Percentiles rank a stretch among this genome's conserved stretches.
phyloP scores from a whole-genome alignment of 768 basidiomycete species.

The Tephrocybe sp. region DNA sequence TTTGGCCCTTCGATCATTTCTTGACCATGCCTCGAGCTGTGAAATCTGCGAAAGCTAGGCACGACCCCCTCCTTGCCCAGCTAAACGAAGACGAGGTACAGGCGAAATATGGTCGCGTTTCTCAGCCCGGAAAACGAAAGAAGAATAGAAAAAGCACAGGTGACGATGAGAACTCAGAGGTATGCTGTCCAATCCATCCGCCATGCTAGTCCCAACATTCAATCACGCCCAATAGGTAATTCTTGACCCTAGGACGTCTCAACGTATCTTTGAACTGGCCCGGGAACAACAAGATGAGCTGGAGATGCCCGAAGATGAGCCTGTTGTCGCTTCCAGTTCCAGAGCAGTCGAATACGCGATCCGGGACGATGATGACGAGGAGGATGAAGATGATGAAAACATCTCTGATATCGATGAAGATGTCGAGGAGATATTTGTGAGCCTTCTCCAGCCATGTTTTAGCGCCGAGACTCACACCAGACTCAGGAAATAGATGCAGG shows the following conservation, averaged over 20 bases:
- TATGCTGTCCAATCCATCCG: conserved; percentile 27
- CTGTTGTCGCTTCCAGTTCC: conserved; percentile 29
- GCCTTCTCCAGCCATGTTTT: conserved; percentile 18
- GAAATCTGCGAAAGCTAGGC: conserved; percentile 60
- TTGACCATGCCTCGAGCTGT: conserved; percentile 60
- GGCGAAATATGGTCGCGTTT: conserved; percentile 75
- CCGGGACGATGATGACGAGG: conserved; percentile 43
- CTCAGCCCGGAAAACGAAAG: conserved; percentile 72
- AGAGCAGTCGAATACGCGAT: conserved; percentile 31
- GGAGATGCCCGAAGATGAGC: conserved; percentile 50
- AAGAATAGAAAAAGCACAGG: conserved; percentile 46
- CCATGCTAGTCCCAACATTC: conserved; percentile 6
- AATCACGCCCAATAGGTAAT: conserved; percentile 45
- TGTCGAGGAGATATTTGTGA: conserved; percentile 61
- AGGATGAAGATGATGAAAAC: conserved; percentile 33
- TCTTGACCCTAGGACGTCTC: conserved; percentile 78
- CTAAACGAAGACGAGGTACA: conserved; percentile 75
- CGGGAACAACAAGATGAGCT: conserved; percentile 91
- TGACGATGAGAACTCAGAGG: conserved; percentile 59
- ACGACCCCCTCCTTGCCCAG: conserved; percentile 86
- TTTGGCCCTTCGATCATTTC: conserved; percentile 12
- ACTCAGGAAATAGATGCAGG: conserved; percentile 83
- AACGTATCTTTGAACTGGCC: conserved; percentile 88
- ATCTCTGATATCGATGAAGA: conserved; percentile 45
- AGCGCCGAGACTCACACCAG: conserved; percentile 12